A percentile compares a stretch with the other conserved stretches of the same genome.
These are phyloP conservation scores for Achlya hypogyna DNA, from an alignment of 352 stramenopile species.

Conservation along the genomic window DNA sequence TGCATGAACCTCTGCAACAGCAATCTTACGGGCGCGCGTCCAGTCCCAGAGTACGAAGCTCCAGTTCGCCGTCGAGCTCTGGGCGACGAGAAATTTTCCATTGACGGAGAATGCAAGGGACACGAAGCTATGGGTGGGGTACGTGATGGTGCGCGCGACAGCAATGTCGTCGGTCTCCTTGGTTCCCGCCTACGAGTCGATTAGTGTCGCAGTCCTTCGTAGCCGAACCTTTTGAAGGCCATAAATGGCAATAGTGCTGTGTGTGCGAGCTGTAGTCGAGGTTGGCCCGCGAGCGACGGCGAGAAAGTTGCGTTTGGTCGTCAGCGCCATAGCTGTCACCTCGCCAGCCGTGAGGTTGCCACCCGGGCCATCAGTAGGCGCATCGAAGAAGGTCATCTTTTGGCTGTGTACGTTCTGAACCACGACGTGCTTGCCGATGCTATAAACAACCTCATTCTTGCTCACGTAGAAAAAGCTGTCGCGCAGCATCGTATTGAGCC, in stretches of 20 bases:
- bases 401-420: slow-evolving; percentile 58
- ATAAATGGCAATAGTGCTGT: slow-evolving; percentile 9
- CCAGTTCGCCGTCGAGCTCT: slow-evolving; percentile 44
- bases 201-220: too few species aligned
- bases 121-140: slow-evolving; percentile 42
- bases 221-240: too few species aligned
- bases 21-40: slow-evolving; percentile 52
- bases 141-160: slow-evolving; percentile 38
- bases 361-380: slow-evolving; percentile 18
- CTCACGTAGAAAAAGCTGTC: slow-evolving; percentile 48
- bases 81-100: slow-evolving; percentile 53
- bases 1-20: slow-evolving; percentile 44
- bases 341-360: slow-evolving; percentile 29
- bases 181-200: too few species aligned
- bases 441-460: slow-evolving; percentile 50
- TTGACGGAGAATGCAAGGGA: slow-evolving; percentile 50
- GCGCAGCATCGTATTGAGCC: slow-evolving; percentile 38
- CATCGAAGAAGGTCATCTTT: slow-evolving; percentile 41
- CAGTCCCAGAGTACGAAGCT: slow-evolving; percentile 70
- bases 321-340: slow-evolving; percentile 63
- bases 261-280: not conserved
- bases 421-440: slow-evolving; percentile 51
- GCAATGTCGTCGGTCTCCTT: not conserved
- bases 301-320: slow-evolving; percentile 40
- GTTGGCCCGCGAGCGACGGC: slow-evolving; percentile 39